Conservation (phyloP, 768 basidiomycete species). For the Lyophyllum atratum region DNA sequence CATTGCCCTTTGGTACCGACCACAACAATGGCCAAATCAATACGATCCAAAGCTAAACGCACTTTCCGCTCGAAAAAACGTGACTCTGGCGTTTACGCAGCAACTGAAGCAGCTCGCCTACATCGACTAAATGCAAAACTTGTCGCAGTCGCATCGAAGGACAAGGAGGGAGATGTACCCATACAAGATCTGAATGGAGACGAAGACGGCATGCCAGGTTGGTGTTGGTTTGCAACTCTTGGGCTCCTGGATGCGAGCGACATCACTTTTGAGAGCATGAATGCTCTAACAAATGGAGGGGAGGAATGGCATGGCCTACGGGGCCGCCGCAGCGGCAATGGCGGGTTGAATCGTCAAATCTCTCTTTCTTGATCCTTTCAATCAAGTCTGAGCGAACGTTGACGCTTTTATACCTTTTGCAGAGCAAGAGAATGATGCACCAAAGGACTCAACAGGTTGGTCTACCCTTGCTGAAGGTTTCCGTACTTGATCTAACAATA, state of each 20-base stretch:
- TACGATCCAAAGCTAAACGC: slow-evolving; percentile 81
- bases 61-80: slow-evolving; percentile 78
- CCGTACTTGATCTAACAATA: slow-evolving; percentile 12
- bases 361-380: slow-evolving; percentile 37
- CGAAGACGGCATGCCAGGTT: slow-evolving; percentile 59
- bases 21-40: slow-evolving; percentile 79
- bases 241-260: slow-evolving; percentile 61
- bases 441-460: slow-evolving; percentile 35
- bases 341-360: slow-evolving; percentile 25
- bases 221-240: slow-evolving; percentile 58
- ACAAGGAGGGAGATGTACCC: slow-evolving; percentile 34
- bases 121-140: slow-evolving; percentile 73
- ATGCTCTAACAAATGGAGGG: slow-evolving; percentile 26
- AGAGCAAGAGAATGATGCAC: slow-evolving; percentile 30
- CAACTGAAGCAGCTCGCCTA: slow-evolving; percentile 73
- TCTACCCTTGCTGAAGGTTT: neutral
- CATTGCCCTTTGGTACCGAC: neutral
- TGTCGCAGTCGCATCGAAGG: slow-evolving; percentile 42
- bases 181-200: slow-evolving; percentile 35
- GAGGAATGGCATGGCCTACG: slow-evolving; percentile 10
- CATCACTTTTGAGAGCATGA: slow-evolving; percentile 54
- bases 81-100: slow-evolving; percentile 73
- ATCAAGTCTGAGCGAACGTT: slow-evolving; percentile 37
- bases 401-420: slow-evolving; percentile 34
- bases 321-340: neutral